A percentile compares a stretch with the other conserved stretches of the same genome.
Conservation (phyloP, 208 protist species). For the Leishmania martiniquensis region DNA sequence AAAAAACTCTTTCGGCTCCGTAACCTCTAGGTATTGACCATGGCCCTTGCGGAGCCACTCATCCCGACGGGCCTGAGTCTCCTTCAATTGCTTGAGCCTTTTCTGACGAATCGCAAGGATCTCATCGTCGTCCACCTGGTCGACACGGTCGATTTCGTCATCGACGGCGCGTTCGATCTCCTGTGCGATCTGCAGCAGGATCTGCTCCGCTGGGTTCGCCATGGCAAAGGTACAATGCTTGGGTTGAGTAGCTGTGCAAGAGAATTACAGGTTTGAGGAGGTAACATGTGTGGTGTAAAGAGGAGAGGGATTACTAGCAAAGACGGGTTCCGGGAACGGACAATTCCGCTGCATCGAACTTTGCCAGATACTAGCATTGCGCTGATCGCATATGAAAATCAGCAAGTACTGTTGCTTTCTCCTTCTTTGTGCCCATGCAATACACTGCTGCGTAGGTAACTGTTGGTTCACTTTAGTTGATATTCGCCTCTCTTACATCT, state of each 20-base stretch:
- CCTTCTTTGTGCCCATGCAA: neutral
- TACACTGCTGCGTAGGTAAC: neutral
- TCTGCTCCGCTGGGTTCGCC: slow-evolving; percentile 54
- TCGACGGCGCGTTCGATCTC: slow-evolving; percentile 88
- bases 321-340: neutral
- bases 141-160: slow-evolving; percentile 79
- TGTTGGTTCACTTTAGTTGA: neutral
- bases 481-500: slow-evolving; percentile 3
- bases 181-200: slow-evolving; percentile 76
- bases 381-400: neutral
- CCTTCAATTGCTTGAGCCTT: slow-evolving; percentile 76
- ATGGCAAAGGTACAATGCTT: slow-evolving; percentile 10
- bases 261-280: slow-evolving; percentile 1
- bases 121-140: slow-evolving; percentile 93
- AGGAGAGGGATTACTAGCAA: neutral
- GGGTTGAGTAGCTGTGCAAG: neutral
- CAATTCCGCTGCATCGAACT: neutral
- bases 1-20: slow-evolving; percentile 87
- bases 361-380: neutral
- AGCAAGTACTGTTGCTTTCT: neutral
- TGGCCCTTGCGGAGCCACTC: slow-evolving; percentile 89
- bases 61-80: slow-evolving; percentile 69
- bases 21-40: slow-evolving; percentile 78
- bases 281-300: neutral
- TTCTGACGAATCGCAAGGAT: slow-evolving; percentile 70